phyloP scores from a whole-genome alignment of 208 protist species.

The Endotrypanum monterogeii region DNA sequence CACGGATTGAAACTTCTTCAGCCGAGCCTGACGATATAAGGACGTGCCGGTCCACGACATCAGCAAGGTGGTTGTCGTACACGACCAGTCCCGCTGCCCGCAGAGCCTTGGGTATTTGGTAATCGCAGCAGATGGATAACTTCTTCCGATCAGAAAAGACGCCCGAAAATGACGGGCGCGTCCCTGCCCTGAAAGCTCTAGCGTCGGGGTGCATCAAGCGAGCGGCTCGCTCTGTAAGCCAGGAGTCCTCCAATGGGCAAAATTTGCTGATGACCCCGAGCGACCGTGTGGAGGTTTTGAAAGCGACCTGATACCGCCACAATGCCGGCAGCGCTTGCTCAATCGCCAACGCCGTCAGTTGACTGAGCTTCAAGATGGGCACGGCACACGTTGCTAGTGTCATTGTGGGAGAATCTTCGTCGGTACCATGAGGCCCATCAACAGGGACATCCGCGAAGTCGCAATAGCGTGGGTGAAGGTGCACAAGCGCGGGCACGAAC shows the following conservation, averaged over 20 bases:
- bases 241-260: neutral
- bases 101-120: constrained; percentile 85
- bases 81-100: constrained; percentile 59
- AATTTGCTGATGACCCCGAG: neutral
- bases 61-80: constrained; percentile 53
- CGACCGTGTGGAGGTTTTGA: neutral
- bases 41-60: constrained; percentile 49
- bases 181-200: neutral
- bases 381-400: constrained; percentile 13
- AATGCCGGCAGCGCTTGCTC: constrained; percentile 50
- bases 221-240: constrained; percentile 21
- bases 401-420: no score
- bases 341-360: constrained; percentile 72
- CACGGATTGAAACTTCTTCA: constrained; percentile 74
- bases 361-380: constrained; percentile 77
- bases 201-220: neutral
- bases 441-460: constrained; percentile 37
- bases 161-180: neutral
- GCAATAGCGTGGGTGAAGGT: constrained; percentile 69
- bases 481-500: constrained; percentile 57
- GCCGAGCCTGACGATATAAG: constrained; percentile 40
- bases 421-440: neutral
- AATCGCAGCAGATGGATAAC: constrained; percentile 86
- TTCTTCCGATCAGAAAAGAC: constrained; percentile 54
- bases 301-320: constrained; percentile 29